Evolutionary conservation across 139 green algal species (phyloP).

Genomic region (Asterochloris sp.): DNA sequence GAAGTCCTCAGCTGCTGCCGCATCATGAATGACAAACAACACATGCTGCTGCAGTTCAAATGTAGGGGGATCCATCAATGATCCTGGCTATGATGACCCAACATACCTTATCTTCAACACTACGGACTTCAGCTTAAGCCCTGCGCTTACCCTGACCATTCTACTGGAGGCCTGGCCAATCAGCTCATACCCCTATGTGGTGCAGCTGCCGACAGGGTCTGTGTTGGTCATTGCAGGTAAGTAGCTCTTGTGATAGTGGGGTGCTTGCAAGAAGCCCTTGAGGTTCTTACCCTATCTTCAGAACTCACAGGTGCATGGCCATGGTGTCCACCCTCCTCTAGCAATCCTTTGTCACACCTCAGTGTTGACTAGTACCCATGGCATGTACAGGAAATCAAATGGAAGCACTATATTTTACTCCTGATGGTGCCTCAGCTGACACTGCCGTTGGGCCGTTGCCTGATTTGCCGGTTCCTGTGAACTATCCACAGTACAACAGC

Average conservation of each 20-base stretch:
- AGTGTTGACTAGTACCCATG: neutral
- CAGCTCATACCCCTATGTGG: conserved; percentile 16
- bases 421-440: neutral
- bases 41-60: neutral
- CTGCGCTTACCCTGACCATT: neutral
- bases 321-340: neutral
- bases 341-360: neutral
- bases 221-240: conserved; percentile 10
- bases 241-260: neutral
- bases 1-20: too few species aligned
- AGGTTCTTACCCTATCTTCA: too few species aligned
- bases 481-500: conserved; percentile 7
- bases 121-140: neutral
- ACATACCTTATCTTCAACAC: conserved; percentile 4
- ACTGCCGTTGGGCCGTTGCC: conserved; percentile 5
- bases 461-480: conserved; percentile 5
- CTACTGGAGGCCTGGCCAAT: conserved; percentile 14
- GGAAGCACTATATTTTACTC: conserved; percentile 3
- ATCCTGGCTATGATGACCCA: conserved; percentile 12
- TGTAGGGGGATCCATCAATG: neutral
- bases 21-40: too few species aligned
- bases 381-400: conserved; percentile 4
- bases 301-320: neutral
- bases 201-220: conserved; percentile 7
- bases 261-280: neutral